Percentiles rank a stretch among this genome's conserved stretches.
phyloP scores from a whole-genome alignment of 2,329 filamentous ascomycete genomes.

The Fusarium sp. region DNA sequence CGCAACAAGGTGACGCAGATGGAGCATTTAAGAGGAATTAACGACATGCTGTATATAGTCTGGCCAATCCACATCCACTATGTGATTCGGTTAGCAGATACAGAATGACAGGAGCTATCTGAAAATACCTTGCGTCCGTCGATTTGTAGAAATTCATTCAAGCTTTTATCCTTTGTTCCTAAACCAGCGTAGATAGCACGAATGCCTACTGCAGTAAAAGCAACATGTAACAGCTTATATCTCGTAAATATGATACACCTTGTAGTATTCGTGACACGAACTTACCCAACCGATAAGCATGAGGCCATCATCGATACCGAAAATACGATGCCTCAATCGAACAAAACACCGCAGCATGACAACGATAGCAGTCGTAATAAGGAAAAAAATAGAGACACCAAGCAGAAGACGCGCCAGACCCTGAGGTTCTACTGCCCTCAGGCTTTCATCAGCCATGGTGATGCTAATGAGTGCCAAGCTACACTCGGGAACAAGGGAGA shows the following conservation, averaged over 20 bases:
- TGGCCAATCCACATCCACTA: constrained; percentile 31
- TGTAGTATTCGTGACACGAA: background rate
- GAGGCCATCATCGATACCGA: constrained; percentile 26
- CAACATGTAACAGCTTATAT: constrained; percentile 19
- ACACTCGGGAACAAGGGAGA: background rate
- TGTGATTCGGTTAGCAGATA: background rate
- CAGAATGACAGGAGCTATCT: background rate
- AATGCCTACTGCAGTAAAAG: background rate
- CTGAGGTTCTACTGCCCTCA: background rate
- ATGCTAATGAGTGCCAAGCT: background rate
- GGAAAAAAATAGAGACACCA: constrained; percentile 6
- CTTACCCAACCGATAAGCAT: constrained; percentile 36
- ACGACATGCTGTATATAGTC: constrained; percentile 6
- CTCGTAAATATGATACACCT: background rate
- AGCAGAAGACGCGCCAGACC: background rate
- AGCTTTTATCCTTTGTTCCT: constrained; percentile 8
- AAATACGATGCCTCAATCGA: constrained; percentile 3
- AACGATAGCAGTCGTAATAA: background rate
- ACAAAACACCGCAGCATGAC: constrained; percentile 11
- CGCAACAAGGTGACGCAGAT: constrained; percentile 33
- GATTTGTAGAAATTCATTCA: constrained; percentile 13
- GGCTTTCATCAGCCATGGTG: background rate
- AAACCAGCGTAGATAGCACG: constrained; percentile 10
- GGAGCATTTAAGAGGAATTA: constrained; percentile 26
- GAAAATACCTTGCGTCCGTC: background rate